Conservation (phyloP, 2,329 filamentous ascomycete genomes). For the Fusarium sp. region DNA sequence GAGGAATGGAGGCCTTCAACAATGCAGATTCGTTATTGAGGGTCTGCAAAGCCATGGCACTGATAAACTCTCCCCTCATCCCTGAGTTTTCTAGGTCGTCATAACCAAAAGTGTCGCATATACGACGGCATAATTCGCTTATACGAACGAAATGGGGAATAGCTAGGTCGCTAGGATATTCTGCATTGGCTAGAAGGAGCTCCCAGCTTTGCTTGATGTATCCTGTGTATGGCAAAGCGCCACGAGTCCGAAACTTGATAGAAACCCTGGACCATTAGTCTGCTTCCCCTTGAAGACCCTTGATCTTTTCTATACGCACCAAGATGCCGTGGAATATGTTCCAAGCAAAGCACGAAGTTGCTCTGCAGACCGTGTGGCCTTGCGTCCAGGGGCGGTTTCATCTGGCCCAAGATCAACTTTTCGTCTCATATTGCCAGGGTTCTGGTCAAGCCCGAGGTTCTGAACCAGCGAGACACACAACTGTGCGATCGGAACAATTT, state of each 20-base stretch:
- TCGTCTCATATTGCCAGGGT: conserved; percentile 1
- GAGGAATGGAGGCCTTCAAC: neutral
- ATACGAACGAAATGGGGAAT: neutral
- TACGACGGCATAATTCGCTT: neutral
- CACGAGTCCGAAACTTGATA: conserved; percentile 8
- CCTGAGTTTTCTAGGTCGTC: conserved; percentile 7
- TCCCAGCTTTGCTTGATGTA: conserved; percentile 12
- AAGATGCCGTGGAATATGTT: conserved; percentile 7
- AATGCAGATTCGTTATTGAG: neutral
- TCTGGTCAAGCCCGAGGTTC: conserved; percentile 5
- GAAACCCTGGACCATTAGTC: neutral
- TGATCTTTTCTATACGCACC: neutral
- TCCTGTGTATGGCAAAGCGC: neutral
- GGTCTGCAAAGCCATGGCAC: conserved; percentile 10
- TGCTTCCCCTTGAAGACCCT: fast-evolving
- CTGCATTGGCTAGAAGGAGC: neutral
- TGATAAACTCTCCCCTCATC: conserved; percentile 2
- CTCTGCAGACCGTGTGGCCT: neutral
- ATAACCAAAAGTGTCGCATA: conserved; percentile 9
- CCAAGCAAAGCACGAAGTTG: conserved; percentile 9
- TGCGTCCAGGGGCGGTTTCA: neutral
- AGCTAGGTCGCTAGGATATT: neutral
- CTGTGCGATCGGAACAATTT: conserved; percentile 4
- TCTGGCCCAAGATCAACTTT: conserved; percentile 13
- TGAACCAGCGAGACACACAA: conserved; percentile 2